Evolutionary conservation across 495 filamentous ascomycete genomes (phyloP).

Genomic region (Lepraria neglecta): DNA sequence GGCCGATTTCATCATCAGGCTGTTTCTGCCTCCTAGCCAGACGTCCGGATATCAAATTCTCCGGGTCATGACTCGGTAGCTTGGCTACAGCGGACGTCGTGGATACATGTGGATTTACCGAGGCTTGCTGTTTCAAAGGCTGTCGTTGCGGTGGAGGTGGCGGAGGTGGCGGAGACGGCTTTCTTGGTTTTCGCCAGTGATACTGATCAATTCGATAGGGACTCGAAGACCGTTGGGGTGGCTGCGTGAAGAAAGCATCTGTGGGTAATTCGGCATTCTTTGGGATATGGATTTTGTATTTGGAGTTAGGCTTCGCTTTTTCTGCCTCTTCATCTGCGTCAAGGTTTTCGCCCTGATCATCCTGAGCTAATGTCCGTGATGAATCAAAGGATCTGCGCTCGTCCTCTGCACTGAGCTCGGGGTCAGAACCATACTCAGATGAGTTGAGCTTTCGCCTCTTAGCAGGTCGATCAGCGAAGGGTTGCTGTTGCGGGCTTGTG

Average conservation of each 20-base stretch:
- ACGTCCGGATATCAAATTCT: background rate
- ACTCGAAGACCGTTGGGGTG: conserved; percentile 46
- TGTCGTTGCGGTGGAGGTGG: background rate
- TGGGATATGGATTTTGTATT: conserved; percentile 42
- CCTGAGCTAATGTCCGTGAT: background rate
- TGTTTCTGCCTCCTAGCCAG: background rate
- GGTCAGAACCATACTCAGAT: background rate
- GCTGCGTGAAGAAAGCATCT: conserved; percentile 50
- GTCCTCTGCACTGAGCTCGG: background rate
- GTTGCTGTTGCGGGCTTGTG: background rate
- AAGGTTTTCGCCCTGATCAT: background rate
- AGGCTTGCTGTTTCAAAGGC: background rate
- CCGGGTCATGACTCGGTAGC: background rate
- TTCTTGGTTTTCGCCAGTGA: conserved; percentile 46
- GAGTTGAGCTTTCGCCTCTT: conserved; percentile 10
- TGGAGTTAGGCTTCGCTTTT: conserved; percentile 32
- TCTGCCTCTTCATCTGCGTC: conserved; percentile 23
- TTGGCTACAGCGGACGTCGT: conserved; percentile 1
- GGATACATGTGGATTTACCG: conserved; percentile 4
- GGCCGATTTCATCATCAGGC: conserved; percentile 21
- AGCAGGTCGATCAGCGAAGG: background rate
- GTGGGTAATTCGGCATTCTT: conserved; percentile 40
- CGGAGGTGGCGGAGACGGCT: conserved; percentile 11
- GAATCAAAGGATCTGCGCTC: conserved; percentile 2
- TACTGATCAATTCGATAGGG: conserved; percentile 48